phyloP scores from a whole-genome alignment of 2,329 filamentous ascomycete genomes.

The Neoascochyta sp. region DNA sequence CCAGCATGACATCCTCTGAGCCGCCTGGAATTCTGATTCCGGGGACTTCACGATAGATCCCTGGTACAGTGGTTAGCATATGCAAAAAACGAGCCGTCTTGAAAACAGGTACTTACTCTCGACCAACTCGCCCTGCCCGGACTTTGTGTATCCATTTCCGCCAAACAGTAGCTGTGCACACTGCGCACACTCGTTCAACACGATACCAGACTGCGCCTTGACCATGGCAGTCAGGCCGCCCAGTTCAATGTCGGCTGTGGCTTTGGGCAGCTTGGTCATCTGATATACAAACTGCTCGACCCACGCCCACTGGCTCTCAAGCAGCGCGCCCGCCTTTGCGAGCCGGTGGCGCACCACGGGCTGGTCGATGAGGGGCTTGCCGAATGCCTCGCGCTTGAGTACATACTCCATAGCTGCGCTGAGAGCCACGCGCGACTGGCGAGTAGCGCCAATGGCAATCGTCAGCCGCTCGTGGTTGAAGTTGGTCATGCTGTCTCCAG shows the following conservation, averaged over 20 bases:
- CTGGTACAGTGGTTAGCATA: slow-evolving; percentile 37
- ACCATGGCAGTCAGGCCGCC: slow-evolving; percentile 69
- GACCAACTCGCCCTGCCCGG: slow-evolving; percentile 66
- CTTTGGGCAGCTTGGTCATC: slow-evolving; percentile 59
- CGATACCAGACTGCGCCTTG: slow-evolving; percentile 69
- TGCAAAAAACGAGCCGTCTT: no score
- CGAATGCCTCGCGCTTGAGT: slow-evolving; percentile 64
- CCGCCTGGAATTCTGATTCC: slow-evolving; percentile 62
- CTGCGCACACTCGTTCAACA: slow-evolving; percentile 67
- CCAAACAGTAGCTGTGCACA: slow-evolving; percentile 69
- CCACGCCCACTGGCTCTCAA: slow-evolving; percentile 71
- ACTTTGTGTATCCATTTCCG: slow-evolving; percentile 67
- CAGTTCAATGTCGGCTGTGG: slow-evolving; percentile 59
- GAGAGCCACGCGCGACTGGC: slow-evolving; percentile 60
- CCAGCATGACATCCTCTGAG: slow-evolving; percentile 69
- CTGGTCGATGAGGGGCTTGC: slow-evolving; percentile 67
- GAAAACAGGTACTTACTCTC: slow-evolving; percentile 54
- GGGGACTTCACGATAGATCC: slow-evolving; percentile 62
- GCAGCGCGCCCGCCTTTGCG: slow-evolving; percentile 63
- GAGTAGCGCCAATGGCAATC: slow-evolving; percentile 62
- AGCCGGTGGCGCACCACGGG: slow-evolving; percentile 70
- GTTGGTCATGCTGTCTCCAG: slow-evolving; percentile 64
- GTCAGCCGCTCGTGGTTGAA: slow-evolving; percentile 74
- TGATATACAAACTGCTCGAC: slow-evolving; percentile 68
- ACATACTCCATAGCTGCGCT: slow-evolving; percentile 59